Evolutionary conservation across 116 monocot species (phyloP), one percentile per base, ranked within the genome.

Genomic region (Posidonia oceanica): DNA sequence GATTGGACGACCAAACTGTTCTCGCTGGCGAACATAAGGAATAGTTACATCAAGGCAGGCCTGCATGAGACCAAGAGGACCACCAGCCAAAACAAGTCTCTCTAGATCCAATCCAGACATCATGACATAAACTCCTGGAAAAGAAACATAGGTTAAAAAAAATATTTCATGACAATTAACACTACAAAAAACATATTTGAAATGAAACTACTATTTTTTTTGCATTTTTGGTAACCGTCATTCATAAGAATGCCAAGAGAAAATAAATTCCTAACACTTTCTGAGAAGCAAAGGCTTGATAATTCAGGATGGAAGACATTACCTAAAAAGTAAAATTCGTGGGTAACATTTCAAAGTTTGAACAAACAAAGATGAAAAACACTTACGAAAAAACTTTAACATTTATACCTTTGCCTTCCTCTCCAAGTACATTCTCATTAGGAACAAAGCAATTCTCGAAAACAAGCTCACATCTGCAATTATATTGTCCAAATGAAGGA

Each of bases 91-190:
- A 63, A 96, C 96, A 79, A 96, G 88, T 73, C 96, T 91, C 69
- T 96, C 96, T 64, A 96, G 81, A 86, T 96, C 96, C 42, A 96
- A 75, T 72, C 96, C 96, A 6, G 96, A 96, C 96, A 96, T 96
- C 91, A 96, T 81, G 66, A 96, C 91, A 87, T 96, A 96, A 71
- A 96, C 96, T 61, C 96, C 96, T 96, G 53, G 48, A 10, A 48
- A 48, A 6, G 44, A 44, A 7, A 48, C 48, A 10, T 48, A 7
- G 8, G 8, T 12, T 48, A 7, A 7, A 29, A 48, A 48, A 48
- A 48, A 48, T 48, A 48, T 48, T 48, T 48, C 48, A 7, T 48
- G 11, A 4, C 8, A 48, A 12, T 7, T 7, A 10, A 48, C 11
- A 48, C 48, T 10, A 48, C 48, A 48, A 48, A 48, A 48, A 48